Evolutionary conservation across 2,329 filamentous ascomycete species (phyloP).

Genomic region (Apiospora arundinis): DNA sequence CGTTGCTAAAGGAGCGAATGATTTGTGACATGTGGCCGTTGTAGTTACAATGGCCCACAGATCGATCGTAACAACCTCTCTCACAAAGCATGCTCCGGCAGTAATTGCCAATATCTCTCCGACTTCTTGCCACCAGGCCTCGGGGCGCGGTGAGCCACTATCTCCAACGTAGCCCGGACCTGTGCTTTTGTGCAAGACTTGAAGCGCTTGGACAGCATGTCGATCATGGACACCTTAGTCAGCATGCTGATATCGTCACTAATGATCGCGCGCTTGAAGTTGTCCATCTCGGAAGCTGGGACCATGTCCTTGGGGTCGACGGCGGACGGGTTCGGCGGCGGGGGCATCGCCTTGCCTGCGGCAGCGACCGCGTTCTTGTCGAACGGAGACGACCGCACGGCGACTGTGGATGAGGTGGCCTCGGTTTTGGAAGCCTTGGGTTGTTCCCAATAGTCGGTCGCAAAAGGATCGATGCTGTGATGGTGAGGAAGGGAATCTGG

Average conservation of each 20-base stretch:
- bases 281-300: slow-evolving; percentile 35
- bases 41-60: background rate
- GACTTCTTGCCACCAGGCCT: slow-evolving; percentile 55
- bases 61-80: background rate
- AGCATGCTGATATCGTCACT: slow-evolving; percentile 65
- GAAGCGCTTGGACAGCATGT: slow-evolving; percentile 77
- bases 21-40: background rate
- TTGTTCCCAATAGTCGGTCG: slow-evolving; percentile 77
- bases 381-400: slow-evolving; percentile 10
- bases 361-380: slow-evolving; percentile 11
- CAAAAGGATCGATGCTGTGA: slow-evolving; percentile 80
- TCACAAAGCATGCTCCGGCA: slow-evolving; percentile 28
- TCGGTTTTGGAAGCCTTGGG: slow-evolving; percentile 17
- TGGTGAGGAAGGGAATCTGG: slow-evolving; percentile 56
- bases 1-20: background rate
- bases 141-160: slow-evolving; percentile 64
- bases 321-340: slow-evolving; percentile 31
- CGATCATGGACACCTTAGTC: slow-evolving; percentile 76
- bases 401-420: background rate
- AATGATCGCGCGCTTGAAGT: slow-evolving; percentile 74
- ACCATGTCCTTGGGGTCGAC: slow-evolving; percentile 65
- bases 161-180: slow-evolving; percentile 73
- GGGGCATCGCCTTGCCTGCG: slow-evolving; percentile 31
- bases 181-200: slow-evolving; percentile 72
- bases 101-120: slow-evolving; percentile 56